Evolutionary conservation across 371 early-diverging fungal species (phyloP).

Genomic region (Lichtheimia ramosa): DNA sequence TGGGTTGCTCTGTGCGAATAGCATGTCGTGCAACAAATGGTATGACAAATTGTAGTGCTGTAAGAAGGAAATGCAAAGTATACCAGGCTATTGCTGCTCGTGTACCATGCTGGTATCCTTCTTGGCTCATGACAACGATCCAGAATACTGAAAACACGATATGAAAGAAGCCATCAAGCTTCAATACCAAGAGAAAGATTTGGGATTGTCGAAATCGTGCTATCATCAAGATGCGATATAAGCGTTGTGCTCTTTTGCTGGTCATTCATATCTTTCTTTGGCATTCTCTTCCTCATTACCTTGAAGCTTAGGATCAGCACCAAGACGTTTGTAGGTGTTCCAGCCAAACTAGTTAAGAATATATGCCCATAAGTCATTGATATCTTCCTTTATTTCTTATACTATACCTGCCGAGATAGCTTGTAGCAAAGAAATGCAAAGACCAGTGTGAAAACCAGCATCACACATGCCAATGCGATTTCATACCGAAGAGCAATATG

Average conservation of each 20-base stretch:
- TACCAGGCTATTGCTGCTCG: slow-evolving; percentile 30
- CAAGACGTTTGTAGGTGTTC: slow-evolving; percentile 46
- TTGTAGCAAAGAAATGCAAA: slow-evolving; percentile 32
- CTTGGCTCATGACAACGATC: slow-evolving; percentile 46
- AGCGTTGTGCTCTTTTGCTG: not conserved
- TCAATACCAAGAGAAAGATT: slow-evolving; percentile 35
- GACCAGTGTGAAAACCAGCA: slow-evolving; percentile 23
- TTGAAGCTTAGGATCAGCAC: slow-evolving; percentile 44
- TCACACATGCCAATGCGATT: slow-evolving; percentile 27
- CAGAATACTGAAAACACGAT: slow-evolving; percentile 46
- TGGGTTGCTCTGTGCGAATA: slow-evolving; percentile 31
- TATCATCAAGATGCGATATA: slow-evolving; percentile 6
- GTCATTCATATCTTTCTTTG: not conserved
- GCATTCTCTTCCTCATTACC: slow-evolving; percentile 10
- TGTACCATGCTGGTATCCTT: slow-evolving; percentile 29
- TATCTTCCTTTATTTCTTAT: not conserved
- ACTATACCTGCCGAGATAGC: slow-evolving; percentile 32
- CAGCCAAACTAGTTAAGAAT: slow-evolving; percentile 33
- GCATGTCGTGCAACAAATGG: slow-evolving; percentile 39
- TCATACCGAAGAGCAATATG: slow-evolving; percentile 33
- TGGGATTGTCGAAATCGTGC: slow-evolving; percentile 37
- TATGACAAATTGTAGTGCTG: slow-evolving; percentile 34
- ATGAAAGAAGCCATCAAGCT: slow-evolving; percentile 51
- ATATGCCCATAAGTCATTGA: not conserved
- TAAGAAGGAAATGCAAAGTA: slow-evolving; percentile 39